Evolutionary conservation across 164 flowering plant genomes (phyloP), one percentile per base, ranked within the genome.

Genomic region (Houttuynia cordata): DNA sequence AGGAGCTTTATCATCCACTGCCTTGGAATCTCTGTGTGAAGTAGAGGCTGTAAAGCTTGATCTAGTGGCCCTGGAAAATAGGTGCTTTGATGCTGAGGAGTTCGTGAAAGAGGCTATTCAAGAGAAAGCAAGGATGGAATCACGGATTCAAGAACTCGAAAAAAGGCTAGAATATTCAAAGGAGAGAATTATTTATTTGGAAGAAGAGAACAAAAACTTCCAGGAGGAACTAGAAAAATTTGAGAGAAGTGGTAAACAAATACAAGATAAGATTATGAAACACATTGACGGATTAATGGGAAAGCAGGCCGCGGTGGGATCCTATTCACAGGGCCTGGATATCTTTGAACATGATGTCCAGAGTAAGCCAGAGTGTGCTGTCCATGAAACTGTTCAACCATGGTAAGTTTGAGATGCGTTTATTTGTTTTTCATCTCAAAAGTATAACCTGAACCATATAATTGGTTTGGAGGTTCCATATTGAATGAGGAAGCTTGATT

Each of bases 41-140:
- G 81, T 86, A 59, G 95, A 87, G 75, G 82, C 87, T 75, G 73
- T 82, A 77, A 91, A 76, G 80, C 82, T 87, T 60, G 91, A 90
- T 62, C 61, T 81, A 49, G 61, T 69, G 62, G 64, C 83, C 62
- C 62, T 83, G 76, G 88, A 80, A 69, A 82, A 81, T 51, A 68
- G 67, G 49, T 77, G 59, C 62, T 54, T 67, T 61, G 88, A 90
- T 65, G 74, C 82, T 58, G 74, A 79, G 63, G 79, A 74, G 68
- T 49, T 65, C 21, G 71, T 71, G 61, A 83, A 87, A 62, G 77
- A 84, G 72, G 65, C 69, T 53, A 22, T 59, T 67, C 74, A 66
- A 59, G 91, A 83, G 76, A 80, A 77, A 45, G 67, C 58, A 23
- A 74, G 61, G 53, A 63, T 78, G 80, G 71, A 30, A 62, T 62